phyloP scores from a whole-genome alignment of 352 stramenopile genomes.

The Globisporangium camurandrum region DNA sequence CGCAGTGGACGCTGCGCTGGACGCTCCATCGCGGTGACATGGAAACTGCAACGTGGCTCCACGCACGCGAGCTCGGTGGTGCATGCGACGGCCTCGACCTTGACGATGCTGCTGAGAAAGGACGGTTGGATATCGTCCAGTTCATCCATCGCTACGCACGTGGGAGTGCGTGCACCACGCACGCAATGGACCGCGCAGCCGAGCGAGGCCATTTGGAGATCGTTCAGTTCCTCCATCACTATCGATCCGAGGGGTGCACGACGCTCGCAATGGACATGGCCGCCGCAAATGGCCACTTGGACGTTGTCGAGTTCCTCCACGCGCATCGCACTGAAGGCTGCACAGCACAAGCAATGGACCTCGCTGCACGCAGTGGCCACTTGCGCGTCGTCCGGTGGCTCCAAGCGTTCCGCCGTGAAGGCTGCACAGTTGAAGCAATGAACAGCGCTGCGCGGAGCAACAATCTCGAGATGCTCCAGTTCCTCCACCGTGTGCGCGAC shows the following conservation, averaged over 20 bases:
- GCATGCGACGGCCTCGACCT: constrained; percentile 10
- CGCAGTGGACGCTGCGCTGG: constrained; percentile 12
- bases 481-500: constrained; percentile 5
- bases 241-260: constrained; percentile 23
- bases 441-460: constrained; percentile 10
- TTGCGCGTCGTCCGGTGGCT: constrained; percentile 22
- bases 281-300: constrained; percentile 17
- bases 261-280: constrained; percentile 22
- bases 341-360: constrained; percentile 22
- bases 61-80: constrained; percentile 3
- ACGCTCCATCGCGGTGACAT: constrained; percentile 9
- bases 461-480: constrained; percentile 11
- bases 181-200: constrained; percentile 27
- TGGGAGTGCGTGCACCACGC: constrained; percentile 10
- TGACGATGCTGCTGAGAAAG: constrained; percentile 20
- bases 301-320: constrained; percentile 20
- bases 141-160: constrained; percentile 13
- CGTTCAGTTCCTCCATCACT: constrained; percentile 19
- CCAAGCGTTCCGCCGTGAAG: constrained; percentile 15
- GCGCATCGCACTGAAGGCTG: constrained; percentile 22
- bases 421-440: constrained; percentile 17
- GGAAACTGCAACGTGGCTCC: constrained; percentile 6
- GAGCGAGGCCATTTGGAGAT: constrained; percentile 21
- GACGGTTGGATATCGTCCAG: constrained; percentile 17
- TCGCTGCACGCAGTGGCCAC: constrained; percentile 15